Conservation (phyloP, 208 protist species). For the Eutreptiella sp. region DNA sequence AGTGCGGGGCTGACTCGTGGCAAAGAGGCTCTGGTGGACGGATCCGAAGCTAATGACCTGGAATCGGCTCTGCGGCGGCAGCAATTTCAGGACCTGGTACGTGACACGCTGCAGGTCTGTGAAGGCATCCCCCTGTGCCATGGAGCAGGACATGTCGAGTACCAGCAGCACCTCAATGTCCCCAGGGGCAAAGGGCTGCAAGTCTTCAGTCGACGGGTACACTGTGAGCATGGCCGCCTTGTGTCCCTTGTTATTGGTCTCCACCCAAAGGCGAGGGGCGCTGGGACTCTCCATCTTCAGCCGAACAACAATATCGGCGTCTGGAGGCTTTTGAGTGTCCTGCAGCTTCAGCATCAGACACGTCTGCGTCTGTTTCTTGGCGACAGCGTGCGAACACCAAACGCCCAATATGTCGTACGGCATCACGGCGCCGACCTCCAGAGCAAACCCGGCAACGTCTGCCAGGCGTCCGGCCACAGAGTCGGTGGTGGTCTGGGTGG, state of each 20-base stretch:
- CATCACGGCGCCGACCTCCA: slow-evolving; percentile 30
- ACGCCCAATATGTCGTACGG: slow-evolving; percentile 26
- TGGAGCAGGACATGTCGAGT: slow-evolving; percentile 18
- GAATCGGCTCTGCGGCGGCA: too few relatives aligned
- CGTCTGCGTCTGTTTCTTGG: slow-evolving; percentile 10
- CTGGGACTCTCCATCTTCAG: slow-evolving; percentile 8
- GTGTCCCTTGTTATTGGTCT: not conserved
- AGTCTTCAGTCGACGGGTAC: slow-evolving; percentile 17
- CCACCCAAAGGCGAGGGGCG: slow-evolving; percentile 31
- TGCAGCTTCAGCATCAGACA: slow-evolving; percentile 5
- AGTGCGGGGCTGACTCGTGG: too few relatives aligned
- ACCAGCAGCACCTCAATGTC: slow-evolving; percentile 23
- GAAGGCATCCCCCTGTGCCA: slow-evolving; percentile 24
- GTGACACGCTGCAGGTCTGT: not conserved
- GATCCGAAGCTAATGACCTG: slow-evolving; percentile 27
- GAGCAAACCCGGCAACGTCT: not conserved
- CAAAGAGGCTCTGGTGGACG: too few relatives aligned
- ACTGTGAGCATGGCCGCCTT: slow-evolving; percentile 28
- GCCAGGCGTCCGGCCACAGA: slow-evolving; percentile 5
- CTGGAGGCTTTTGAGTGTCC: not conserved
- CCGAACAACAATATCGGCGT: slow-evolving; percentile 33
- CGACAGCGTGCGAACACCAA: not conserved
- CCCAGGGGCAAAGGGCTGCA: not conserved
- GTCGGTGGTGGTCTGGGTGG: slow-evolving; percentile 1
- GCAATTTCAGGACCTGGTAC: too few relatives aligned